These are phyloP conservation scores for Trichoderma lentiforme DNA, from an alignment of 2,329 filamentous ascomycete species.

Conservation along the genomic window DNA sequence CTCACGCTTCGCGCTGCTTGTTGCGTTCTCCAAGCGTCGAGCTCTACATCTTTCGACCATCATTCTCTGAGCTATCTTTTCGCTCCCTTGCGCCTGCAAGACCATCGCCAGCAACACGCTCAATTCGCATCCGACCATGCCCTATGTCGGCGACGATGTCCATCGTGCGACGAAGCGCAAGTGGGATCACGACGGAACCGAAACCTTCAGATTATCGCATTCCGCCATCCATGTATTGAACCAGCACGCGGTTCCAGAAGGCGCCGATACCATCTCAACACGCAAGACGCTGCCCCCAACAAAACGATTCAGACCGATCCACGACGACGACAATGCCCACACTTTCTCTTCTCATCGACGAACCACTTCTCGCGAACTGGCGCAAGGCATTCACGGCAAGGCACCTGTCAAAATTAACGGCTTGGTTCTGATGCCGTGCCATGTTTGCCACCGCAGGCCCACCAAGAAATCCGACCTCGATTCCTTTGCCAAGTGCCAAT, in stretches of 20 bases:
- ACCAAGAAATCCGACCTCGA: slow-evolving; percentile 64
- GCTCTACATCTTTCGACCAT: neutral
- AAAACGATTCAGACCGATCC: slow-evolving; percentile 31
- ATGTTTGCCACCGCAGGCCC: slow-evolving; percentile 65
- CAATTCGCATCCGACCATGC: slow-evolving; percentile 28
- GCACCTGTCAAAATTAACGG: neutral
- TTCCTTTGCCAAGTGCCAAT: slow-evolving; percentile 61
- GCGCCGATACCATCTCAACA: slow-evolving; percentile 19
- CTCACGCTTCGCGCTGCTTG: neutral
- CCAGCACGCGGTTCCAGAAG: slow-evolving; percentile 22
- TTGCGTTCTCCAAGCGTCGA: neutral
- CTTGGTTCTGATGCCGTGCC: slow-evolving; percentile 51
- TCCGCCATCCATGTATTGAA: slow-evolving; percentile 25
- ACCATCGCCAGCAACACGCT: neutral
- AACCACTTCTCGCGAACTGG: slow-evolving; percentile 25
- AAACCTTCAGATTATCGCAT: slow-evolving; percentile 26
- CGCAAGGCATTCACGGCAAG: slow-evolving; percentile 4
- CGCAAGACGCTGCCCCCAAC: slow-evolving; percentile 32
- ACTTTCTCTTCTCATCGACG: slow-evolving; percentile 23
- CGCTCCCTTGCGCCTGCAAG: neutral
- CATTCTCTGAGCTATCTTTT: neutral
- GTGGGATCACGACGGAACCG: slow-evolving; percentile 30
- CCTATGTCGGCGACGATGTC: slow-evolving; percentile 33
- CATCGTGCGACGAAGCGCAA: slow-evolving; percentile 34
- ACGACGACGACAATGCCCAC: slow-evolving; percentile 22